Evolutionary conservation across 192 early-diverging fungal genomes (phyloP).

Genomic region (Rhizophagus prolifer): DNA sequence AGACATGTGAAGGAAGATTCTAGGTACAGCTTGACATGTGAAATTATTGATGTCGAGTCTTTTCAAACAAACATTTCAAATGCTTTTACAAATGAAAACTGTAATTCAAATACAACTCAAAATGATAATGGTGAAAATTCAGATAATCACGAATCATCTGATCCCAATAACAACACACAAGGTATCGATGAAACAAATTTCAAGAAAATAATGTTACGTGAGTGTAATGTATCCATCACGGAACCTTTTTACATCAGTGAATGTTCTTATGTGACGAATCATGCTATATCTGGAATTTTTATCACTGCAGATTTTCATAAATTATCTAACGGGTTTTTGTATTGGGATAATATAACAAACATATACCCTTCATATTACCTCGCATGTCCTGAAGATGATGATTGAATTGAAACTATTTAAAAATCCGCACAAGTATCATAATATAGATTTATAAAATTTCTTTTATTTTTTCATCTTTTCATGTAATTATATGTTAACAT

Average conservation of each 20-base stretch:
- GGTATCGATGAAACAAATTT: neutral
- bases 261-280: neutral
- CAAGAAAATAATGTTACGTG: neutral
- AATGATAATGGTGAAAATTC: neutral
- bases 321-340: conserved; percentile 9
- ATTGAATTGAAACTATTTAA: too few species aligned
- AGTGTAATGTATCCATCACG: neutral
- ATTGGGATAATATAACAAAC: conserved; percentile 27
- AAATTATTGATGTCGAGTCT: neutral
- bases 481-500: too few species aligned
- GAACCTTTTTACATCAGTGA: neutral
- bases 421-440: too few species aligned
- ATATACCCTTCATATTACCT: conserved; percentile 27
- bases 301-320: conserved; percentile 27
- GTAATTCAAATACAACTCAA: too few species aligned
- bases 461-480: too few species aligned
- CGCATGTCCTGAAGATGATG: neutral
- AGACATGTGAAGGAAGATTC: neutral
- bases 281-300: conserved; percentile 14
- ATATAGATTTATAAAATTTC: too few species aligned
- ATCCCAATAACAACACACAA: neutral
- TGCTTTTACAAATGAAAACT: neutral
- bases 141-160: neutral
- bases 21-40: neutral
- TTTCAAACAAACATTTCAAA: neutral